Base-by-base conservation (phyloP, 2,329 filamentous ascomycete species). In the Chaetomium globosum region DNA sequence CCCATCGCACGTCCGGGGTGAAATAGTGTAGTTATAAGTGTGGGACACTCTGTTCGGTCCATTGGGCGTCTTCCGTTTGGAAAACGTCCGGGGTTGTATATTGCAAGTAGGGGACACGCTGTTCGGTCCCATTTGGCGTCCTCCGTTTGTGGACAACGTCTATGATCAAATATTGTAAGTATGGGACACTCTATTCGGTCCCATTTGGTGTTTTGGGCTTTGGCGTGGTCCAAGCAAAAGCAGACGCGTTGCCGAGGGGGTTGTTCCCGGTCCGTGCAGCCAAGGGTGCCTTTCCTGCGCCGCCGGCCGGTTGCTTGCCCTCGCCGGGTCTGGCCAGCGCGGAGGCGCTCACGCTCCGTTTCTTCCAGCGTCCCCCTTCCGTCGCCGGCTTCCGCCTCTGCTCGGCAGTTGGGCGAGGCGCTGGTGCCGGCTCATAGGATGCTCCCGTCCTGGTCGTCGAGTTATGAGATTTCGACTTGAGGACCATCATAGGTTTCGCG, bases 161-260 rank as follows among this genome's bases (percentile, higher is more conserved):
- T 26, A 4, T 26, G 26, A 4, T 26, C 26, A 26, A 26, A 26
- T 26, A 26, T 26, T 26, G 26, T 4, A 26, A 26, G 26, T 26
- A 26, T 26, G 26, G 26, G 26, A 31, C 16, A 21, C 26, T 3
- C 62, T 67, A 78, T 52, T 79, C 76, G 7, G 75, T 75, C 28
- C 75, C 68, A 5, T 79, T 73, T 2, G 79, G 74, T 12, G 77
- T 74, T 71, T 80, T 80, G 54, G 81, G 77, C 71, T 82, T 82
- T 7, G 46, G 78, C 56, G 90, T 94, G 81, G 97, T 89, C 93
- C 93, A 98, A 13, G 91, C 89, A 79, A 98, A 98, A 2, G 94
- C 94, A 65, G 92, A 95, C 16, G 91, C 94, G n/a, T 91, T 91
- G 9, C 94, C 94, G 21, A 97, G 86, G 0, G 95, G 94, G 74